Conservation (phyloP, 1,284 basidiomycete species). For the Kalmanozyma brasiliensis region DNA sequence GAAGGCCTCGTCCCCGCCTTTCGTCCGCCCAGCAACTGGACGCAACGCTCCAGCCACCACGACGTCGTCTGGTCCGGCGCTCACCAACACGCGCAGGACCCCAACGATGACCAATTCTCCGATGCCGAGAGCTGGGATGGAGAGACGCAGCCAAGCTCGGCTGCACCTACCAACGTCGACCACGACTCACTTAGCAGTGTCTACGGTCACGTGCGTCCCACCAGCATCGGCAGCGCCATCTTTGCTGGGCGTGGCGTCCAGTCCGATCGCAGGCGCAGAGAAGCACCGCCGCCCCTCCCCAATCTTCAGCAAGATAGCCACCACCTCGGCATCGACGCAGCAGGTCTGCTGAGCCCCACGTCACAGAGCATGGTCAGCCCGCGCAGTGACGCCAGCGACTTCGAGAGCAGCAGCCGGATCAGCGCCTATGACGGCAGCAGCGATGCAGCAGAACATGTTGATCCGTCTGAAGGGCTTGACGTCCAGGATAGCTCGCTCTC, state of each 20-base stretch:
- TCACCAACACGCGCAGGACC: slow-evolving; percentile 2
- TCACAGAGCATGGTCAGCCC: slow-evolving; percentile 30
- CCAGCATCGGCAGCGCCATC: slow-evolving; percentile 56
- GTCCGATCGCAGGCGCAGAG: slow-evolving; percentile 26
- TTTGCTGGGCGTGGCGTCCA: slow-evolving; percentile 51
- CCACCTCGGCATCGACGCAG: slow-evolving; percentile 11
- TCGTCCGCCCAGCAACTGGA: slow-evolving; percentile 49
- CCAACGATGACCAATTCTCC: slow-evolving; percentile 52
- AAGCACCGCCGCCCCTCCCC: slow-evolving; percentile 46
- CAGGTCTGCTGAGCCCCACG: slow-evolving; percentile 27
- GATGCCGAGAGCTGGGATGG: slow-evolving; percentile 57
- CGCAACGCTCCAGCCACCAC: slow-evolving; percentile 34
- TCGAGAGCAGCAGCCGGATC: slow-evolving; percentile 42
- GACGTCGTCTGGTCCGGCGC: slow-evolving; percentile 55
- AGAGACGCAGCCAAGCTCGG: slow-evolving; percentile 24
- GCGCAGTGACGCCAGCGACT: slow-evolving; percentile 31
- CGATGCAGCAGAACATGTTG: background rate
- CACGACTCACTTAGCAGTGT: slow-evolving; percentile 27
- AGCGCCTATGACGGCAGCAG: slow-evolving; percentile 27
- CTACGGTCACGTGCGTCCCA: slow-evolving; percentile 45
- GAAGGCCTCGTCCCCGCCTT: slow-evolving; percentile 30
- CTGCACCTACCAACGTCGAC: slow-evolving; percentile 17
- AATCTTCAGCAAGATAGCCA: slow-evolving; percentile 12
- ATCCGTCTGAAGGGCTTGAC: slow-evolving; percentile 22
- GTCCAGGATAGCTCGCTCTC: slow-evolving; percentile 5